Conservation (phyloP, 1,284 basidiomycete species). For the Trametes sp. region DNA sequence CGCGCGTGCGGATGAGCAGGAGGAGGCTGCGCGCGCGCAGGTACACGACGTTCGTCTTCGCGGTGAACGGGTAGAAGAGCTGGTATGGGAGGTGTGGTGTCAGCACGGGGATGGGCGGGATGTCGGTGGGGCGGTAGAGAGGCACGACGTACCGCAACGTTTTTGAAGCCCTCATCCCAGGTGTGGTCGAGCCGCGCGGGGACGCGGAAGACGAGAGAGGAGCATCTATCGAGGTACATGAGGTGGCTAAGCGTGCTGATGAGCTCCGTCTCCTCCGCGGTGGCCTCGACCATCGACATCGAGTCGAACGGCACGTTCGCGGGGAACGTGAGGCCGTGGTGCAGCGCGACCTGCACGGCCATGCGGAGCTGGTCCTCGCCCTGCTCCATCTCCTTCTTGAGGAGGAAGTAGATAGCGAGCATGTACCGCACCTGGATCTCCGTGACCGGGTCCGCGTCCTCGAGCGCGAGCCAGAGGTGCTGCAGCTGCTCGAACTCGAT, state of each 20-base stretch:
- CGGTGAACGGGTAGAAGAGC: constrained; percentile 29
- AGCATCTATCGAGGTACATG: constrained; percentile 38
- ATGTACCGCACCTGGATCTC: constrained; percentile 35
- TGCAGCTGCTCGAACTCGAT: constrained; percentile 32
- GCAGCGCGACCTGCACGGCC: constrained; percentile 28
- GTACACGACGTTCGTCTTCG: constrained; percentile 34
- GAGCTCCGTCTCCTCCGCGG: constrained; percentile 32
- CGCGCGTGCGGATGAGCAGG: constrained; percentile 19
- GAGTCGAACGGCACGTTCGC: constrained; percentile 21
- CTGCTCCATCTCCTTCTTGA: constrained; percentile 34
- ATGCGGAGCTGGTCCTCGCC: constrained; percentile 34
- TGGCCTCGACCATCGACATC: constrained; percentile 23
- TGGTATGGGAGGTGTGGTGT: constrained; percentile 4
- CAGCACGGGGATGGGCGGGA: neutral
- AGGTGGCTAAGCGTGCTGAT: constrained; percentile 37
- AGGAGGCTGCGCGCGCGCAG: constrained; percentile 32
- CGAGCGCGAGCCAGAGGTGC: constrained; percentile 28
- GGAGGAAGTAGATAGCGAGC: constrained; percentile 36
- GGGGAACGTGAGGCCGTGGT: constrained; percentile 24
- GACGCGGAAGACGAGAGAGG: constrained; percentile 33
- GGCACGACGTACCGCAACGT: constrained; percentile 27
- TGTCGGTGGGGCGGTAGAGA: neutral
- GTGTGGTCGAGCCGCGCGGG: constrained; percentile 26
- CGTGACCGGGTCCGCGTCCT: constrained; percentile 30
- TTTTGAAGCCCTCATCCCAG: constrained; percentile 33